A percentile compares a stretch with the other conserved stretches of the same genome.
These are phyloP conservation scores for Colletotrichum viniferum DNA, from an alignment of 2,329 filamentous ascomycete genomes.

Conservation along the genomic window DNA sequence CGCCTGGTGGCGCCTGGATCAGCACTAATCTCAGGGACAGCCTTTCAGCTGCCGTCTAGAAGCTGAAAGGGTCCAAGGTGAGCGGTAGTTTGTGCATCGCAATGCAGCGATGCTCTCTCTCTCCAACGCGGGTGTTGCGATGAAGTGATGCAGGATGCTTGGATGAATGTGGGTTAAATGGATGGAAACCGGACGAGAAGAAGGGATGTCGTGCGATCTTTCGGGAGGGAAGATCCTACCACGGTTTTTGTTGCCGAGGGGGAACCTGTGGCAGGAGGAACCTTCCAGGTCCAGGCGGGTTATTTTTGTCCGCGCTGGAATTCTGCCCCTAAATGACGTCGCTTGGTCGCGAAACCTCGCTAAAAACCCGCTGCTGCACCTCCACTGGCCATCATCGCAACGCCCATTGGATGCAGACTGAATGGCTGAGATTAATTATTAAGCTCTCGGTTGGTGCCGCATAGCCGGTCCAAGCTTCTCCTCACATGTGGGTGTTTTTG, in stretches of 20 bases:
- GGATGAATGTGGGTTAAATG: neutral
- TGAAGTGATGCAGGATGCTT: neutral
- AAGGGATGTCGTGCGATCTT: neutral
- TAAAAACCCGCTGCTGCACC: neutral
- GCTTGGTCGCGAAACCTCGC: neutral
- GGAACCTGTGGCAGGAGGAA: neutral
- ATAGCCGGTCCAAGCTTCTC: constrained; percentile 3
- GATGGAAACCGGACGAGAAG: neutral
- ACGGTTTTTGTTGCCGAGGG: neutral
- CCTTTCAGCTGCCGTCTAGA: constrained; percentile 9
- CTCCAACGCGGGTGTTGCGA: neutral
- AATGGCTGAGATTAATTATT: neutral
- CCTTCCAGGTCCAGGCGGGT: neutral
- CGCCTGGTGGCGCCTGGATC: neutral
- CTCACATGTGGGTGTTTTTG: neutral
- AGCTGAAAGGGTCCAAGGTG: neutral
- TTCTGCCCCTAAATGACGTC: constrained; percentile 9
- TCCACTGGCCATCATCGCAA: neutral
- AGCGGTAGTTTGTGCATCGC: neutral
- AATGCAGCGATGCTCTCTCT: neutral
- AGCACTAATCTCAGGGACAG: neutral
- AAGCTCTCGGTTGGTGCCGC: constrained; percentile 16
- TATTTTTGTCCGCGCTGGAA: neutral
- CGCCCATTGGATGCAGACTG: neutral
- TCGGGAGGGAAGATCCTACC: neutral